Evolutionary conservation across 768 basidiomycete genomes (phyloP).

Genomic region (Suillus placidus): DNA sequence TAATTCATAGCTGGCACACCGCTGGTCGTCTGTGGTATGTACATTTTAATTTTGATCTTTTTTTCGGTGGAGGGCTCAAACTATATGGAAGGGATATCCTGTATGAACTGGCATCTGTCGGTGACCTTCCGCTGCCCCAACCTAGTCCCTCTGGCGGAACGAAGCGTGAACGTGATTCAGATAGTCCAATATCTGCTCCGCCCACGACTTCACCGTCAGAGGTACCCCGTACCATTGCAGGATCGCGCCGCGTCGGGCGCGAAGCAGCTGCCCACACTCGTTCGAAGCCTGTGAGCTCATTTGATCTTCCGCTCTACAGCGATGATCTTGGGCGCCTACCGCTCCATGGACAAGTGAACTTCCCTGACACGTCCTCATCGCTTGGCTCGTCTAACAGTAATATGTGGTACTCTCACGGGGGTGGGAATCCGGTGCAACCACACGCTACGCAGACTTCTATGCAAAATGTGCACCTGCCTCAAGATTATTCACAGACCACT

Average conservation of each 20-base stretch:
- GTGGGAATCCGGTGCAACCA: conserved; percentile 7
- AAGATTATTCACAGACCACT: conserved; percentile 1
- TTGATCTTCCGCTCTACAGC: conserved; percentile 55
- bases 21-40: conserved; percentile 53
- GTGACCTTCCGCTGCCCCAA: conserved; percentile 69
- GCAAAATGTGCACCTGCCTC: neutral
- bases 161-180: conserved; percentile 67
- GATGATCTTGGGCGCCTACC: conserved; percentile 62
- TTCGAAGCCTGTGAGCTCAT: conserved; percentile 20
- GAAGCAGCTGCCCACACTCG: conserved; percentile 18
- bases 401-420: conserved; percentile 26
- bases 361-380: conserved; percentile 15
- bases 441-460: conserved; percentile 3
- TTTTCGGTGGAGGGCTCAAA: neutral
- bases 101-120: conserved; percentile 71
- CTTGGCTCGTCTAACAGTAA: conserved; percentile 12
- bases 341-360: conserved; percentile 35
- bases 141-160: conserved; percentile 50
- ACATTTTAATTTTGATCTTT: neutral
- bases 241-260: conserved; percentile 38
- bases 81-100: conserved; percentile 60
- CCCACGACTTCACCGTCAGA: conserved; percentile 19
- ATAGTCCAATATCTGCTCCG: conserved; percentile 40
- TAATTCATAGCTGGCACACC: conserved; percentile 44
- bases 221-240: conserved; percentile 32